These are phyloP conservation scores for Leccinum rimulosum DNA, from an alignment of 768 basidiomycete species.

Conservation along the genomic window DNA sequence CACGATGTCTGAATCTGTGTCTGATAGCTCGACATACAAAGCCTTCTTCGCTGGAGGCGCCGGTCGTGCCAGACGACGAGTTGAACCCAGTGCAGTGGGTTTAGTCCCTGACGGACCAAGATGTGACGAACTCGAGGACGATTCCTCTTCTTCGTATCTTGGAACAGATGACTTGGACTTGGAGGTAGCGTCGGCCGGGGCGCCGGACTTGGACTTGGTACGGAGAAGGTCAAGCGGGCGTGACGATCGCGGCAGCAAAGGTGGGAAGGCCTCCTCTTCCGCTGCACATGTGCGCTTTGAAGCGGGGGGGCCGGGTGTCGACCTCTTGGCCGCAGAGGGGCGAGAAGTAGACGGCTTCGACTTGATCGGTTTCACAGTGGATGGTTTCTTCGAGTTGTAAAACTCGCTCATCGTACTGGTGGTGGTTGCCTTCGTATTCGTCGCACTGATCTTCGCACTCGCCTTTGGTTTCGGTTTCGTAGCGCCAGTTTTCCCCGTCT, in stretches of 20 bases:
- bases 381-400: slow-evolving; percentile 10
- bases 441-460: background rate
- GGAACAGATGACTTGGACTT: background rate
- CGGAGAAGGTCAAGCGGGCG: slow-evolving; percentile 31
- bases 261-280: slow-evolving; percentile 8
- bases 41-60: slow-evolving; percentile 11
- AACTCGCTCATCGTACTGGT: slow-evolving; percentile 12
- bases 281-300: slow-evolving; percentile 8
- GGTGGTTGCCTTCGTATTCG: background rate
- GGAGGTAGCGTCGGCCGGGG: background rate
- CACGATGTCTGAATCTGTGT: slow-evolving; percentile 21
- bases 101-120: background rate
- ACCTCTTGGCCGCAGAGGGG: background rate
- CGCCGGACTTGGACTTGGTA: slow-evolving; percentile 6
- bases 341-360: slow-evolving; percentile 4
- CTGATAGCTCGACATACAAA: slow-evolving; percentile 24
- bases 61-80: background rate
- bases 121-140: slow-evolving; percentile 3
- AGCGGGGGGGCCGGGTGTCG: background rate
- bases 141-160: slow-evolving; percentile 15
- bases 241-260: slow-evolving; percentile 12
- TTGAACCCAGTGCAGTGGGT: background rate
- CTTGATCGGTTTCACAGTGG: slow-evolving; percentile 1
- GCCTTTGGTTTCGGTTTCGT: slow-evolving; percentile 1
- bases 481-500: background rate